Conservation (phyloP, 2,329 filamentous ascomycete genomes). For the Dissoconium aciculare region DNA sequence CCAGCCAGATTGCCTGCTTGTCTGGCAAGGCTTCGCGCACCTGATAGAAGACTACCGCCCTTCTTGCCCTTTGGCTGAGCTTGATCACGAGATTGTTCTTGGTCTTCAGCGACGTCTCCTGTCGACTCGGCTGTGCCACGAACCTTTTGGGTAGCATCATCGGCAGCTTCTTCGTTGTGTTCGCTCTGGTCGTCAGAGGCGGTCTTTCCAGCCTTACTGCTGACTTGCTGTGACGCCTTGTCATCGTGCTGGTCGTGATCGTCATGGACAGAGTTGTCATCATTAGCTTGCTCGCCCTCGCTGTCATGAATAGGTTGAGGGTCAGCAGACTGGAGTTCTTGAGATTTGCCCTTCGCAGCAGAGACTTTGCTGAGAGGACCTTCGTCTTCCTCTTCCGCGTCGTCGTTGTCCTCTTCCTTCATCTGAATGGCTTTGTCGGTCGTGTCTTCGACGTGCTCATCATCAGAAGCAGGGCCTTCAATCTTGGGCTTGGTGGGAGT, state of each 20-base stretch:
- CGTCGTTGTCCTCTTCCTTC: constrained; percentile 25
- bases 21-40: constrained; percentile 33
- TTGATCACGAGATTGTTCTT: constrained; percentile 18
- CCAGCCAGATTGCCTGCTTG: constrained; percentile 33
- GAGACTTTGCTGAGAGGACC: constrained; percentile 32
- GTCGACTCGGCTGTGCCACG: constrained; percentile 22
- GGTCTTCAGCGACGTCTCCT: constrained; percentile 19
- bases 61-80: constrained; percentile 13
- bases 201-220: constrained; percentile 28
- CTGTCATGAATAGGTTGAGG: constrained; percentile 33
- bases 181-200: constrained; percentile 27
- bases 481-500: constrained; percentile 12
- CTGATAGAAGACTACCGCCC: constrained; percentile 27
- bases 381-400: constrained; percentile 23
- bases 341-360: constrained; percentile 30
- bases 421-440: constrained; percentile 16
- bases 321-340: constrained; percentile 31
- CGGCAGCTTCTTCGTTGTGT: constrained; percentile 22
- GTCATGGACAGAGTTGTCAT: too few species aligned
- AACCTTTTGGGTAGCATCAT: constrained; percentile 32
- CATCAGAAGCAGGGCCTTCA: constrained; percentile 15
- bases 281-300: too few species aligned
- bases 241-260: constrained; percentile 25
- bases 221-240: constrained; percentile 19
- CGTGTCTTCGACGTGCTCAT: constrained; percentile 21